These are phyloP conservation scores for Sungouiella blattae DNA, from an alignment of 805 yeast genomes.

Conservation along the genomic window DNA sequence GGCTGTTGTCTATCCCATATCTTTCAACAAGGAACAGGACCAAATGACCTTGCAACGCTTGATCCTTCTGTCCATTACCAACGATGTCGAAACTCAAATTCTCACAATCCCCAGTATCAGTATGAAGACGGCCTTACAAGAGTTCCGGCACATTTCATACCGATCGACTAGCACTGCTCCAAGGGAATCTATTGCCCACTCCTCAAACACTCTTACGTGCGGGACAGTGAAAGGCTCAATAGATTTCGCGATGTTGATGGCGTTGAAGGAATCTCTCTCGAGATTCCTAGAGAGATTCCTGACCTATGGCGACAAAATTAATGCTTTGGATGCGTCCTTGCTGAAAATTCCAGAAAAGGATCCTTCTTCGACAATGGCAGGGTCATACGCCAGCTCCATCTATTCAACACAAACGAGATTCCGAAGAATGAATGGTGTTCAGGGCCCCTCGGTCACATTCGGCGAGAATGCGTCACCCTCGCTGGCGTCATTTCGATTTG, in stretches of 20 bases:
- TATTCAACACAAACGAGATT: slow-evolving; percentile 8
- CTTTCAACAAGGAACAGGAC: slow-evolving; percentile 34
- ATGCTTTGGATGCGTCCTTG: neutral
- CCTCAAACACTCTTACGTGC: slow-evolving; percentile 14
- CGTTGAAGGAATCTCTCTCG: neutral
- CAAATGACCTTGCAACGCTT: slow-evolving; percentile 33
- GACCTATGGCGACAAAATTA: neutral
- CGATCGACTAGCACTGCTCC: slow-evolving; percentile 15
- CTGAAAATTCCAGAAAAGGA: neutral
- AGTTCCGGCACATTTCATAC: slow-evolving; percentile 20
- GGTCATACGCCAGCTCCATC: slow-evolving; percentile 2
- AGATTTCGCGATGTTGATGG: slow-evolving; percentile 2
- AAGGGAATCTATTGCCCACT: slow-evolving; percentile 15
- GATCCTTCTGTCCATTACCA: slow-evolving; percentile 1
- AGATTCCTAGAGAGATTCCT: neutral
- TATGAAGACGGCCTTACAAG: slow-evolving; percentile 21
- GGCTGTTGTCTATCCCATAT: slow-evolving; percentile 40
- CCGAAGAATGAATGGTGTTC: slow-evolving; percentile 7
- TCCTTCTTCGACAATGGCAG: neutral
- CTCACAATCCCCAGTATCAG: slow-evolving; percentile 24
- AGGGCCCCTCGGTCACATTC: slow-evolving; percentile 2
- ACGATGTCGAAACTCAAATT: slow-evolving; percentile 10
- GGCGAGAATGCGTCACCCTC: slow-evolving; percentile 24
- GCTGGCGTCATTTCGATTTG: slow-evolving; percentile 33
- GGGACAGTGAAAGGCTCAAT: slow-evolving; percentile 13